Percentiles rank a stretch among this genome's conserved stretches.
These are phyloP conservation scores for Neocucurbitaria cava DNA, from an alignment of 2,329 filamentous ascomycete species.

Conservation along the genomic window DNA sequence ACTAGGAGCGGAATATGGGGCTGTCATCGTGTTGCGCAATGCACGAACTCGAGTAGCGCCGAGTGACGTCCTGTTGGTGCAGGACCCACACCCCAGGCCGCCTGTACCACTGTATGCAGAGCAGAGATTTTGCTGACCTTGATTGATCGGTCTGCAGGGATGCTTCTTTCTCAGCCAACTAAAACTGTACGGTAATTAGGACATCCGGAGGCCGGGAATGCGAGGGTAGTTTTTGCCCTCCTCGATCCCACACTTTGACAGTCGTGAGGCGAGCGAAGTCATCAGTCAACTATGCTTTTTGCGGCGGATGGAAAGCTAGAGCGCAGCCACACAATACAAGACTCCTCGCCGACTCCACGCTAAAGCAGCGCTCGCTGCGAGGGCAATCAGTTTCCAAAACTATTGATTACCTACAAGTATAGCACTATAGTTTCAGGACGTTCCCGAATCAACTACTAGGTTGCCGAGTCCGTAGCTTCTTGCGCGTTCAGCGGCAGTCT, in stretches of 20 bases:
- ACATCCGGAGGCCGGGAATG: background rate
- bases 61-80: slow-evolving; percentile 26
- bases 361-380: background rate
- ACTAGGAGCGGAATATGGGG: background rate
- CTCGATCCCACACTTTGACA: background rate
- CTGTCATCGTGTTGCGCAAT: background rate
- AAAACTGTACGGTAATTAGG: slow-evolving; percentile 2
- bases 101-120: background rate
- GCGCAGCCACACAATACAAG: slow-evolving; percentile 4
- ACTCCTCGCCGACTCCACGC: slow-evolving; percentile 1
- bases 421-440: too few relatives aligned
- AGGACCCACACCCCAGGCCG: slow-evolving; percentile 17
- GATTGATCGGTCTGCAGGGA: slow-evolving; percentile 12
- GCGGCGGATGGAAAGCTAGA: slow-evolving; percentile 10
- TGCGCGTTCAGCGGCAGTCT: slow-evolving; percentile 7
- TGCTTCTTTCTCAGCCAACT: slow-evolving; percentile 6
- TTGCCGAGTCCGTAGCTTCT: background rate
- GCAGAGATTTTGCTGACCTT: slow-evolving; percentile 22
- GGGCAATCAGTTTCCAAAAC: background rate
- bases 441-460: background rate
- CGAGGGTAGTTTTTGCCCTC: background rate
- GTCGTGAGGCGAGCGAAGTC: background rate
- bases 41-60: slow-evolving; percentile 1
- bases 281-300: slow-evolving; percentile 25
- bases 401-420: background rate